Evolutionary conservation across 2,329 filamentous ascomycete species (phyloP).

Genomic region (Leptosphaerulina australis): DNA sequence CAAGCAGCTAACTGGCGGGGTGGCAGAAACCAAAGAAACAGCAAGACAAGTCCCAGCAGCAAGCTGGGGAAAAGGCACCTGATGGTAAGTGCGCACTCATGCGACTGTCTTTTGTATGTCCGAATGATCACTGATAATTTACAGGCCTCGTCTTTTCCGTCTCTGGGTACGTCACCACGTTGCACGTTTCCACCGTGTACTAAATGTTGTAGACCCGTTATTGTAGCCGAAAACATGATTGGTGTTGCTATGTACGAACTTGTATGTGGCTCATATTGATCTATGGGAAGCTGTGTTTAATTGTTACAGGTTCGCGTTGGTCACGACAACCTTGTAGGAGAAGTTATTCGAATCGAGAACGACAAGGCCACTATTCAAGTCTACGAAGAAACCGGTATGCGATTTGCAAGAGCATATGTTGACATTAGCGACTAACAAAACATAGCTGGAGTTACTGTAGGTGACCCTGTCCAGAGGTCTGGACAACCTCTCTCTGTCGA

Average conservation of each 20-base stretch:
- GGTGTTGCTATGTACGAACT: slow-evolving; percentile 99
- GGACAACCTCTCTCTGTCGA: slow-evolving; percentile 97
- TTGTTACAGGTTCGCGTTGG: slow-evolving; percentile 79
- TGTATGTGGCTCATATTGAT: slow-evolving; percentile 58
- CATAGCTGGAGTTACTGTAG: slow-evolving; percentile 89
- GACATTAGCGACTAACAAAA: slow-evolving; percentile 20
- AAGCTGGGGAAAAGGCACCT: slow-evolving; percentile 54
- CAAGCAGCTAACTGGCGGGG: slow-evolving; percentile 36
- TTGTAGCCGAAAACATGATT: slow-evolving; percentile 97
- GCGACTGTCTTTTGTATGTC: neutral
- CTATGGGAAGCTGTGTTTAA: slow-evolving; percentile 18
- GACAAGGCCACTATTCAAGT: slow-evolving; percentile 98
- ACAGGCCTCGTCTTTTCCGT: slow-evolving; percentile 71
- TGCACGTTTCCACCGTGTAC: slow-evolving; percentile 25
- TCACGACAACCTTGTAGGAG: slow-evolving; percentile 88
- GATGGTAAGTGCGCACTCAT: slow-evolving; percentile 8
- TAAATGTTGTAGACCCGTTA: slow-evolving; percentile 70
- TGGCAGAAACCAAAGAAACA: slow-evolving; percentile 42
- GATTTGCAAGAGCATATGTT: neutral
- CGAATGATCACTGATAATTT: slow-evolving; percentile 20
- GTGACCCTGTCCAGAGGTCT: slow-evolving; percentile 87
- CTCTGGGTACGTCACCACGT: slow-evolving; percentile 59
- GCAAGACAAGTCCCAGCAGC: slow-evolving; percentile 44
- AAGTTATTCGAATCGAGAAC: slow-evolving; percentile 96
- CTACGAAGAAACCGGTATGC: slow-evolving; percentile 94